Evolutionary conservation across 768 basidiomycete species (phyloP).

Genomic region (Kwoniella sp.): DNA sequence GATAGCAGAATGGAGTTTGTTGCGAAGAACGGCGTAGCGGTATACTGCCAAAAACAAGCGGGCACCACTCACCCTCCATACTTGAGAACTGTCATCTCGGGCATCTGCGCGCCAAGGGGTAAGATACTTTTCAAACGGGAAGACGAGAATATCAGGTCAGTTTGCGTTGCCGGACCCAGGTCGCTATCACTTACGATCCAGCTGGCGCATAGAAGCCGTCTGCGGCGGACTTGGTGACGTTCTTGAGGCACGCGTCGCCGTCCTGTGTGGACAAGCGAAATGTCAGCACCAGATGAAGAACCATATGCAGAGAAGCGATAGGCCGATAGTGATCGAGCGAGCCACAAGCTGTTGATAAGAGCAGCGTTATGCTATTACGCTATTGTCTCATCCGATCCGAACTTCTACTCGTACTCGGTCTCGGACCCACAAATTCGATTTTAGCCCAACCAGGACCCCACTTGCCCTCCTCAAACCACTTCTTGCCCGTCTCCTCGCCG

Average conservation of each 20-base stretch:
- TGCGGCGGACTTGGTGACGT: constrained; percentile 37
- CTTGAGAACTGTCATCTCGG: constrained; percentile 51
- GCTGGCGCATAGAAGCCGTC: constrained; percentile 51
- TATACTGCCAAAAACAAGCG: too few relatives aligned
- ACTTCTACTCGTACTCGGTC: too few relatives aligned
- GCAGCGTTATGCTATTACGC: too few relatives aligned
- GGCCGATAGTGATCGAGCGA: background rate
- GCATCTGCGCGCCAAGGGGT: constrained; percentile 52
- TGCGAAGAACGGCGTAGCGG: too few relatives aligned
- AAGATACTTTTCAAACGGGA: constrained; percentile 31
- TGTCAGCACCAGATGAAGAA: too few relatives aligned
- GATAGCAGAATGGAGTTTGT: too few relatives aligned
- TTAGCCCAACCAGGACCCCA: constrained; percentile 51
- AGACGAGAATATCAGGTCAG: background rate
- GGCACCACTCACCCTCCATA: constrained; percentile 46
- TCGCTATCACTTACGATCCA: constrained; percentile 47
- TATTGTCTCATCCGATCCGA: too few relatives aligned
- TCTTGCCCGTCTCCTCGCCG: constrained; percentile 31
- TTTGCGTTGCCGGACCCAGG: too few relatives aligned
- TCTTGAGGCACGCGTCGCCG: constrained; percentile 47
- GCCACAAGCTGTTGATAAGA: too few relatives aligned
- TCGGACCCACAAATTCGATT: constrained; percentile 50
- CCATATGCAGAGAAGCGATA: too few relatives aligned
- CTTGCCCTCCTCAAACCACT: constrained; percentile 37
- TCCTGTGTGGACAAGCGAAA: constrained; percentile 28